A percentile compares a stretch with the other conserved stretches of the same genome.
phyloP scores from a whole-genome alignment of 768 basidiomycete species.

The Pleurotus citrinopileatus region DNA sequence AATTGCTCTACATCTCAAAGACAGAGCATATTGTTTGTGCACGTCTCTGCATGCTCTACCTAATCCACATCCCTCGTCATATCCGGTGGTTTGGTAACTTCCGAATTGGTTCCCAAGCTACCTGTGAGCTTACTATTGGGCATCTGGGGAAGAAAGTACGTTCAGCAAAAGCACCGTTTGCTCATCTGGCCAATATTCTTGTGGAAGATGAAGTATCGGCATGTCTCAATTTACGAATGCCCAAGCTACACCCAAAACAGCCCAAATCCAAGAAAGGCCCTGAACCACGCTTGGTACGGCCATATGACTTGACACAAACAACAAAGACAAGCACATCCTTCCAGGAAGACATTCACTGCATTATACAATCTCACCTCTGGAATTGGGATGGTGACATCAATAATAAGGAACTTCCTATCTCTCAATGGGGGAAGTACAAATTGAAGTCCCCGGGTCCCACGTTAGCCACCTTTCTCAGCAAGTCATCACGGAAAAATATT shows the following conservation, averaged over 20 bases:
- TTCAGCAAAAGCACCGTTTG: conserved; percentile 29
- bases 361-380: not conserved
- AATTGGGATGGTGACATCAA: not conserved
- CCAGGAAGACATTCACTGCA: not conserved
- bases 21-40: conserved; percentile 20
- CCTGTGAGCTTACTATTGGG: conserved; percentile 25
- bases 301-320: not conserved
- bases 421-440: conserved; percentile 14
- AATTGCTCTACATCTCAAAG: conserved; percentile 24
- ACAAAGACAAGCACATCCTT: not conserved
- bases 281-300: not conserved
- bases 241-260: conserved; percentile 4
- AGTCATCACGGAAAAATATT: conserved; percentile 4
- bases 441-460: not conserved
- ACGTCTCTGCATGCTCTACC: conserved; percentile 29
- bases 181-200: conserved; percentile 25
- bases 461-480: conserved; percentile 6
- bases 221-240: conserved; percentile 22
- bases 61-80: conserved; percentile 30
- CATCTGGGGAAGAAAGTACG: conserved; percentile 24
- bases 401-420: not conserved
- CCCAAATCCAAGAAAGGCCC: not conserved
- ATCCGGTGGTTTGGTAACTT: conserved; percentile 33
- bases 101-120: conserved; percentile 29
- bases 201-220: conserved; percentile 20